phyloP scores from a whole-genome alignment of 2,329 filamentous ascomycete species.

The Phoma sp. region DNA sequence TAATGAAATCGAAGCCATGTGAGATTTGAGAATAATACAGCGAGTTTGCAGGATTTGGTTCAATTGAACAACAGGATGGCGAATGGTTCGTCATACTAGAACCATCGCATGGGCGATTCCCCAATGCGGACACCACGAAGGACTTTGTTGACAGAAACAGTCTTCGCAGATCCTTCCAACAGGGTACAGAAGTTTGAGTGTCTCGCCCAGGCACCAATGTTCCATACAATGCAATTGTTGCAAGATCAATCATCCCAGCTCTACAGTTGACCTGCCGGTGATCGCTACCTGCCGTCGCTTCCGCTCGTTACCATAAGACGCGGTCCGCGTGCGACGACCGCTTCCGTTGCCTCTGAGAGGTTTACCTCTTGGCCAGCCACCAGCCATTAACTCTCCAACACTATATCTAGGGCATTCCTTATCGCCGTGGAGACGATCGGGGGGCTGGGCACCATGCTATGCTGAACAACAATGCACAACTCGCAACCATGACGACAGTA shows the following conservation, averaged over 20 bases:
- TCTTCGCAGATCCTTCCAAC: no score
- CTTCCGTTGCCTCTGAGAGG: conserved; percentile 7
- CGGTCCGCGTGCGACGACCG: not conserved
- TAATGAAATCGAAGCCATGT: no score
- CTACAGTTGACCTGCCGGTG: not conserved
- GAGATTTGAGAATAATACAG: no score
- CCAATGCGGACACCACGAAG: no score
- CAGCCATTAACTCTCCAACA: not conserved
- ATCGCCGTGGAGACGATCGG: conserved; percentile 5
- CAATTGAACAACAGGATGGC: no score
- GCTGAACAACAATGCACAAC: conserved; percentile 8
- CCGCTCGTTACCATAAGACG: conserved; percentile 9
- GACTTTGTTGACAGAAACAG: no score
- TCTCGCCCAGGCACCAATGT: no score
- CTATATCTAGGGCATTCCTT: conserved; percentile 9
- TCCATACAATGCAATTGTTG: not conserved
- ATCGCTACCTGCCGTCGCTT: conserved; percentile 8
- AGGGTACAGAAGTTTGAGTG: no score
- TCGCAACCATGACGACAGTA: conserved; percentile 13
- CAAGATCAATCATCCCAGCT: not conserved
- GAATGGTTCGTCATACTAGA: no score
- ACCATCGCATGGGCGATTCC: no score
- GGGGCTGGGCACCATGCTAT: conserved; percentile 1
- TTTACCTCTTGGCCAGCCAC: conserved; percentile 7
- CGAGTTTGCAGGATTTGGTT: no score